Conservation (phyloP, 208 protist genomes). For the Blastocrithidia nonstop region DNA sequence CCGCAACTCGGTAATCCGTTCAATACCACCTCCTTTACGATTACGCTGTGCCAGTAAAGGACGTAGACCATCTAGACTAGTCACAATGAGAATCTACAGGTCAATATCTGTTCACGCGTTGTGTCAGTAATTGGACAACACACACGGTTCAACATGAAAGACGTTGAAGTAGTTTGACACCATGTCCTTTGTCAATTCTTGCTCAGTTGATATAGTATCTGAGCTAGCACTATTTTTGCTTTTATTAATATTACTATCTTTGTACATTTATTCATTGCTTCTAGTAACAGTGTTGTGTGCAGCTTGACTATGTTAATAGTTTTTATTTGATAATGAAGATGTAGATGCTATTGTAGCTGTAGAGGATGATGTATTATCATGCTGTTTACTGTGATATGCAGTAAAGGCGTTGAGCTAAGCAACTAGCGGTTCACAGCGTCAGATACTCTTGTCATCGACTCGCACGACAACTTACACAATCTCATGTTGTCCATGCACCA, state of each 20-base stretch:
- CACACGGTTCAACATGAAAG: conserved; percentile 63
- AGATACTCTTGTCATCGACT: conserved; percentile 50
- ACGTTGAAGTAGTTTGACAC: conserved; percentile 67
- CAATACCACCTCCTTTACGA: conserved; percentile 37
- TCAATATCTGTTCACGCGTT: conserved; percentile 39
- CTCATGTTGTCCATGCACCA: conserved; percentile 56
- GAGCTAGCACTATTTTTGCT: too few relatives aligned
- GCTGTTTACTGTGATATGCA: too few relatives aligned
- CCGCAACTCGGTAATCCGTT: conserved; percentile 48
- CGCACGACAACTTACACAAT: conserved; percentile 62
- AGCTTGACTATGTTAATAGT: too few relatives aligned
- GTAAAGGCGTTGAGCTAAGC: conserved; percentile 45
- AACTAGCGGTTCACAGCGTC: conserved; percentile 47
- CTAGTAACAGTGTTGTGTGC: too few relatives aligned
- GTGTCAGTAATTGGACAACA: conserved; percentile 62
- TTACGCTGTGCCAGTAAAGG: conserved; percentile 57
- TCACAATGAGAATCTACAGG: conserved; percentile 56
- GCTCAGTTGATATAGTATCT: too few relatives aligned
- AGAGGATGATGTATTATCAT: too few relatives aligned
- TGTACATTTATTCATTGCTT: too few relatives aligned
- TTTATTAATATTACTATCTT: too few relatives aligned
- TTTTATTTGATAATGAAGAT: too few relatives aligned
- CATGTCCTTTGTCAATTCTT: too few relatives aligned
- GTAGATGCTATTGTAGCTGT: too few relatives aligned
- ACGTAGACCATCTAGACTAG: conserved; percentile 26